Conservation (phyloP, 495 filamentous ascomycete species). For the Hyaloscypha variabilis region DNA sequence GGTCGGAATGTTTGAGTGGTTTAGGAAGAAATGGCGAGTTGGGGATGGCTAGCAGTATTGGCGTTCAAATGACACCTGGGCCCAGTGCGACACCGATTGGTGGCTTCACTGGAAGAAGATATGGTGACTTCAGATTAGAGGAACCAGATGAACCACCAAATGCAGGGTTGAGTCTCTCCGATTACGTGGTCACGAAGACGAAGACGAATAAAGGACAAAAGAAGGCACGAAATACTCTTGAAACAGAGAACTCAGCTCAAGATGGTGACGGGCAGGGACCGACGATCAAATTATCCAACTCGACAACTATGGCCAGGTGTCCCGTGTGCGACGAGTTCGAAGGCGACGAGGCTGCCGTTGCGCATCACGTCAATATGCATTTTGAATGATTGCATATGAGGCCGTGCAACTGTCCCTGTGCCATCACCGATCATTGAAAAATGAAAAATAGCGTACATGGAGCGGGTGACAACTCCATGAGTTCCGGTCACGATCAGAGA, state of each 20-base stretch:
- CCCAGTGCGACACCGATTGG: conserved; percentile 5
- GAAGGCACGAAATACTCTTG: conserved; percentile 5
- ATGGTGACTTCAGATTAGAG: conserved; percentile 17
- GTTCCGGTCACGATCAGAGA: no score
- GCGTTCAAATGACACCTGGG: conserved; percentile 28
- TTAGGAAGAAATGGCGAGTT: conserved; percentile 23
- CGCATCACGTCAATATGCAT: conserved; percentile 59
- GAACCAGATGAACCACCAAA: conserved; percentile 13
- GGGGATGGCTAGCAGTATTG: conserved; percentile 16
- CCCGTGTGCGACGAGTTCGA: conserved; percentile 62
- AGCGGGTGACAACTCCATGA: no score
- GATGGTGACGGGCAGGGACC: neutral
- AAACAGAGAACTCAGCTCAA: neutral
- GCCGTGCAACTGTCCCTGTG: neutral
- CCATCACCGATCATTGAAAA: neutral
- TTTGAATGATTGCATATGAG: conserved; percentile 39
- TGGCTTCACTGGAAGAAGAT: conserved; percentile 23
- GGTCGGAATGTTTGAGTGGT: conserved; percentile 22
- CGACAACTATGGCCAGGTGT: conserved; percentile 42
- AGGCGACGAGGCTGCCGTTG: conserved; percentile 60
- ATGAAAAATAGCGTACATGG: no score
- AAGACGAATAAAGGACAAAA: conserved; percentile 35
- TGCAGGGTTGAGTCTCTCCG: conserved; percentile 39
- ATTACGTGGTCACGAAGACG: conserved; percentile 46
- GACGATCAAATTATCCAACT: neutral